Evolutionary conservation across 768 basidiomycete genomes (phyloP), one percentile per base, ranked within the genome.

Genomic region (Fomitopsis pulvina): DNA sequence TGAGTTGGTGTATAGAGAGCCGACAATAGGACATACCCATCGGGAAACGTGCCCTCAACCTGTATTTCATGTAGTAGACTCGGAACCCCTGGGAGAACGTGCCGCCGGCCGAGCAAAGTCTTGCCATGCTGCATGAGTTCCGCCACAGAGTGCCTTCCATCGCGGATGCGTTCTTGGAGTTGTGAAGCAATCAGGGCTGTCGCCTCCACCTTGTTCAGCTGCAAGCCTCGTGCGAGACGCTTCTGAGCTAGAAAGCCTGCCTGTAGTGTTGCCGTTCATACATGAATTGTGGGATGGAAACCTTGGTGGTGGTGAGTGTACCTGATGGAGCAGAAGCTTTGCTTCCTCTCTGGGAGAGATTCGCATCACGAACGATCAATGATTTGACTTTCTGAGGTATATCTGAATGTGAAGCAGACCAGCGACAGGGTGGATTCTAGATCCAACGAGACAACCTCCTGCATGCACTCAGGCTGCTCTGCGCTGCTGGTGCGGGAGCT

Each of bases 101-200:
- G 95, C 42, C 90, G 70, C 26, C 91, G 73, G 2, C 95, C 94
- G 8, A 99, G 76, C 46, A 99, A 63, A 18, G 77, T 78, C 72
- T 93, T 97, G 6, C 96, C 96, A 58, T 87, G 73, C 42, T 91
- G 83, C 94, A 95, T 95, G n/a, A 99, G 70, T 54, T 97, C 80
- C 0, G 90, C 77, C 8, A 98, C 94, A 0, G 82, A 80, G 63
- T 92, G 77, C 14, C 68, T 63, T 2, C 94, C 95, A 86, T 98
- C 96, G 9, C 96, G 77, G 58, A 96, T 95, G 42, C 82, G 80
- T 65, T 97, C 95, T 59, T 98, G 95, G 1, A 97, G 78, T 58
- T 91, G 87, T n/a, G 81, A 81, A 1, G 92, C 85, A 55, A 99
- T 92, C 8, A 99, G 78, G 2, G 91, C 93, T 12, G 83, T 78